Evolutionary conservation across 2,329 filamentous ascomycete species (phyloP), one percentile per base, ranked within the genome.

Genomic region (Fusarium citri): DNA sequence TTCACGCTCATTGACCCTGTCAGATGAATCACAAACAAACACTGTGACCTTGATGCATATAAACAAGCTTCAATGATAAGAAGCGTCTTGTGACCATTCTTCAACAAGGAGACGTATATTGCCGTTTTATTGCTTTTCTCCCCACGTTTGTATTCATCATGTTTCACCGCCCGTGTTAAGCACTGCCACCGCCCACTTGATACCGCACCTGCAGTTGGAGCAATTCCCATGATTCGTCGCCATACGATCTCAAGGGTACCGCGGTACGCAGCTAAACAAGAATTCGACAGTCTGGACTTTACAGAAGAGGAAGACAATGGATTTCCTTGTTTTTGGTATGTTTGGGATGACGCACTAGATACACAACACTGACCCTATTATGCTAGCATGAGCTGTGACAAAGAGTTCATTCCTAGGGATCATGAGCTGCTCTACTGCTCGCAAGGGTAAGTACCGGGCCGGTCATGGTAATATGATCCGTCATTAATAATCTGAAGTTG

Each of bases 401-500:
- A 55, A 9, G 51, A 45, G 9, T 55, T 55, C 20, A 23, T 22
- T 22, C 26, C 51, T 14, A 18, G 26, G n/a, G 26, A 34, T 20
- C 28, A 55, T 34, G 40, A 55, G 9, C 26, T 55, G 5, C 51
- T 55, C 28, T 55, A 43, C 16, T 55, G 51, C 4, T 55, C 51
- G 5, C 15, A 26, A 31, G 16, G 16, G 40, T 45, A 40, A 12
- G 34, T 12, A 10, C 37, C 37, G 23, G 26, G 9, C 34, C 34
- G 23, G 34, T 37, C 11, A 25, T 6, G 11, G 30, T 37, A 12
- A n/a, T 37, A 37, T 37, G 34, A 37, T 37, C 18, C 5, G 12
- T 37, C 23, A 31, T 22, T 50, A 12, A 50, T 11, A 37, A 37
- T 16, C 5, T 14, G 0, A 30, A 50, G 47, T 14, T 50, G 47